Evolutionary conservation across 495 filamentous ascomycete genomes (phyloP), one percentile per base, ranked within the genome.

Genomic region (Aspergillus sparsus): DNA sequence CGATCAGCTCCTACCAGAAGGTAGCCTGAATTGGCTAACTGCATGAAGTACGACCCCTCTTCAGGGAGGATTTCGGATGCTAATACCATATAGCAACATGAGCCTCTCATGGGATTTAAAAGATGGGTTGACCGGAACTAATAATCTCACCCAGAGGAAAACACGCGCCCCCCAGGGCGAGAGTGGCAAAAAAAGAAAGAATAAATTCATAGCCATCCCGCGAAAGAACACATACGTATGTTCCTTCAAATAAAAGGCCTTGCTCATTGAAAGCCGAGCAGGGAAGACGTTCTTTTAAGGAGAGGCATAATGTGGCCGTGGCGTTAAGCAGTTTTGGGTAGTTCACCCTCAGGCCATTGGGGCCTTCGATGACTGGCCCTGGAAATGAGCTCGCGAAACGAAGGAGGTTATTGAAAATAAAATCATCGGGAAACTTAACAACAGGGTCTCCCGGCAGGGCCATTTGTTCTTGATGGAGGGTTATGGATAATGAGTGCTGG

Each of bases 141-240:
- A 39, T 39, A n/a, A n/a, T n/a, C 41, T 45, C 13, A 45, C 41
- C 41, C 6, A 45, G 41, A 7, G 41, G 41, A 45, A 45, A 45
- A 15, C 41, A 45, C 41, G 7, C 41, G 41, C 41, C 41, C 41
- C 41, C 41, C 41, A 45, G 41, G 6, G 41, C 41, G 7, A 45
- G 41, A 15, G 16, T 45, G 41, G 41, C 41, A 45, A 45, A 15
- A n/a, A 45, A 45, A n/a, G 41, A 7, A 45, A 45, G 10, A 45
- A 45, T 45, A 45, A 45, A 45, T 15, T 45, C 41, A 45, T 45
- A 45, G 7, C 41, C 41, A 15, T 45, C 41, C 13, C 41, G 41
- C 13, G 41, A 45, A 5, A 45, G 41, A 45, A 45, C 41, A 15
- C 41, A 45, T 45, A 45, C 41, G 16, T 45, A 45, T n/a, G 41